Conservation (phyloP, 2,329 filamentous ascomycete genomes). For the Daldinia sp. region DNA sequence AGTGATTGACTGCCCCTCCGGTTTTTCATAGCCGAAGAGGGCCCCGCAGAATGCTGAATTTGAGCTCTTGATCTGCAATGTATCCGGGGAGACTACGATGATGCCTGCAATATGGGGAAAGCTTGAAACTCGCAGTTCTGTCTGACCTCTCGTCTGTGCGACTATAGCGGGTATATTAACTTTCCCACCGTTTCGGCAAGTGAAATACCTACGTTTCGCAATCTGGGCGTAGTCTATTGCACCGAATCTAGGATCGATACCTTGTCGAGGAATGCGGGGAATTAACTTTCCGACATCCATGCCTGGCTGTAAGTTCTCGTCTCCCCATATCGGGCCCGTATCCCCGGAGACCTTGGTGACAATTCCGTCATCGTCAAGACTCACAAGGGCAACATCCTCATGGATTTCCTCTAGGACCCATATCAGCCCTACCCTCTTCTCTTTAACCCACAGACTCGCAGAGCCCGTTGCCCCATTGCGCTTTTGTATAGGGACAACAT, state of each 20-base stretch:
- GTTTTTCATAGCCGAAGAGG: constrained; percentile 86
- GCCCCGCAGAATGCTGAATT: constrained; percentile 95
- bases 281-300: constrained; percentile 81
- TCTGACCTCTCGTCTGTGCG: constrained; percentile 72
- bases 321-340: constrained; percentile 87
- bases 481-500: constrained; percentile 98
- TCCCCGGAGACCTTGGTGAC: constrained; percentile 77
- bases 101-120: constrained; percentile 98
- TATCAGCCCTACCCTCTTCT: constrained; percentile 91
- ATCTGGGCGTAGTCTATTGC: constrained; percentile 82
- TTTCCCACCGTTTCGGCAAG: constrained; percentile 78
- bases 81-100: constrained; percentile 84
- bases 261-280: constrained; percentile 81
- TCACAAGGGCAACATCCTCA: constrained; percentile 84
- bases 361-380: constrained; percentile 78
- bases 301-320: constrained; percentile 70
- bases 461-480: constrained; percentile 91
- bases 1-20: constrained; percentile 81
- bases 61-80: constrained; percentile 84
- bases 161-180: constrained; percentile 87
- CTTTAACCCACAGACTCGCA: constrained; percentile 97
- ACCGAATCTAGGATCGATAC: constrained; percentile 72
- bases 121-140: constrained; percentile 84
- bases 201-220: constrained; percentile 78
- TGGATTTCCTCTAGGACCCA: constrained; percentile 99